Base-by-base conservation (phyloP, 2,329 filamentous ascomycete species). In the Diplodia intermedia region DNA sequence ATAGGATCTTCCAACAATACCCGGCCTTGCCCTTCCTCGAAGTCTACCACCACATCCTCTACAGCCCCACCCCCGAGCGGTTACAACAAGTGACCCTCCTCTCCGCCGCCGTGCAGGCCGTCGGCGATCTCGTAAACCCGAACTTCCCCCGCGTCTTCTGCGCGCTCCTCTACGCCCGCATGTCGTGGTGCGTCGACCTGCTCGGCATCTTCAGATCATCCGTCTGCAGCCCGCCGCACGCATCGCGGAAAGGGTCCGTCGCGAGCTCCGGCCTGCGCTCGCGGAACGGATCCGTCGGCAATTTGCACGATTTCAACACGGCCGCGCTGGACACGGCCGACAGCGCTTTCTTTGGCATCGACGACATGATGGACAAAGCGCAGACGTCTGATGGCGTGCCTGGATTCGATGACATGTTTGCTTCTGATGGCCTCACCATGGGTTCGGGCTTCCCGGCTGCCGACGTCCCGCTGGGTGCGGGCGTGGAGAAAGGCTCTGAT, bases 141-240 rank as follows among this genome's bases (percentile, higher is more conserved):
- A 56, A 38, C n/a, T 38, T 56, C 31, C 54, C 54, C 33, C 54
- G 54, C 31, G 54, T 56, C 15, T 56, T 56, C 54, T 56, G 54
- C 54, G 29, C 54, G 1, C 31, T 40, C 31, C 54, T 56, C 7
- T 38, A 56, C 54, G 18, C 54, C 6, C 54, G 54, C 54, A 56
- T 56, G 54, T n/a, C 54, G 6, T 56, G 54, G 54, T 56, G 54
- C 31, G 29, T 56, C 54, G 54, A 56, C 14, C 7, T 56, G 31
- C n/a, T 56, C 3, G 54, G 23, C 8, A n/a, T 38, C 1, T 23
- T 56, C 18, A 36, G 29, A n/a, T 23, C 54, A 0, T 38, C 33
- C 1, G 15, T 40, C 29, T 36, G 15, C 31, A 36, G 31, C n/a
- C 54, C 54, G 18, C 31, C 20, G 2, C 8, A 23, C 8, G 23